Conservation (phyloP, 768 basidiomycete species). For the Trametes villosa region DNA sequence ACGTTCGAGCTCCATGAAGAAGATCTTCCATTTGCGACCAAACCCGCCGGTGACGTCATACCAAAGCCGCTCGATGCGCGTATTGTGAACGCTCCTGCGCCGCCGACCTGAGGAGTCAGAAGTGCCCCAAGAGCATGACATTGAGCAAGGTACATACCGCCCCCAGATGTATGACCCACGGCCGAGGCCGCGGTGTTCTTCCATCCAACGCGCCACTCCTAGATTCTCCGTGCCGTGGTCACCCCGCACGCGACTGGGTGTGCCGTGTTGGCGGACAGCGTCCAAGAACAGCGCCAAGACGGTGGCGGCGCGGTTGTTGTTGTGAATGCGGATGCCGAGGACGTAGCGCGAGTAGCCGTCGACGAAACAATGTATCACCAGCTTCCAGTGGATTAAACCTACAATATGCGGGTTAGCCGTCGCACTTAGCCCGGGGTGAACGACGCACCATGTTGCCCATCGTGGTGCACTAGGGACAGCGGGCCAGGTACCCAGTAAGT, state of each 20-base stretch:
- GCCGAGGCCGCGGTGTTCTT: conserved; percentile 35
- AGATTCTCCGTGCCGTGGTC: conserved; percentile 47
- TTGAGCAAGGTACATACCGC: conserved; percentile 17
- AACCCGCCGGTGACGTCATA: conserved; percentile 36
- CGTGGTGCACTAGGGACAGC: conserved; percentile 45
- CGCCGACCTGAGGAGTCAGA: too few relatives aligned
- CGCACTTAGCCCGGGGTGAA: conserved; percentile 28
- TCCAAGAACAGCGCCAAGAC: conserved; percentile 42
- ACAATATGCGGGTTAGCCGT: conserved; percentile 34
- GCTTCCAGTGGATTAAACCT: conserved; percentile 41
- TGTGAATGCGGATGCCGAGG: conserved; percentile 29
- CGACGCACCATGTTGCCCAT: conserved; percentile 41
- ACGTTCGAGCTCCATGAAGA: conserved; percentile 33
- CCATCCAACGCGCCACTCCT: conserved; percentile 40
- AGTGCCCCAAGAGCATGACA: too few relatives aligned
- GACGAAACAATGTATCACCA: conserved; percentile 47
- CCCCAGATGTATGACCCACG: conserved; percentile 38
- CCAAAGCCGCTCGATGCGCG: conserved; percentile 36
- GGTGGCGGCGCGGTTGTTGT: conserved; percentile 47
- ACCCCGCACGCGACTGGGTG: conserved; percentile 36
- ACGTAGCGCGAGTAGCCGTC: conserved; percentile 42
- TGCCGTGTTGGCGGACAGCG: conserved; percentile 31
- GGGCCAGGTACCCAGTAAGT: conserved; percentile 40
- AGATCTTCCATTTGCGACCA: conserved; percentile 30
- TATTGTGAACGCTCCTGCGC: conserved; percentile 35